Evolutionary conservation across 345 rosid species (phyloP).

Genomic region (Kandelia obovata): DNA sequence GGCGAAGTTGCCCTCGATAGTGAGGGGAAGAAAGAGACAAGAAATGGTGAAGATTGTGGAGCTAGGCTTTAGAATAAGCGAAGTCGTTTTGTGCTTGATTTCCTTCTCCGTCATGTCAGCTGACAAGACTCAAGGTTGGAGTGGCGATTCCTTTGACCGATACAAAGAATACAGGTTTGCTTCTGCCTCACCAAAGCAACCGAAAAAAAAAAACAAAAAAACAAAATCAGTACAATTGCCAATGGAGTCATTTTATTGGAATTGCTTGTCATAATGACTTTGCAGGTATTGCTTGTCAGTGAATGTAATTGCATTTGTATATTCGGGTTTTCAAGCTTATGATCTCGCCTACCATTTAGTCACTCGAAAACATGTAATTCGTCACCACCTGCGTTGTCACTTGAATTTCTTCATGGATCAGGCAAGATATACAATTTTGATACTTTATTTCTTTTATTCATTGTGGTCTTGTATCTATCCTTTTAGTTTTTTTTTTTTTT

Average conservation of each 20-base stretch:
- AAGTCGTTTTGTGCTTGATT: slow-evolving; percentile 67
- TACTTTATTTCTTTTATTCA: neutral
- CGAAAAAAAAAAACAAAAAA: no score
- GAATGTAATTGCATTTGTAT: slow-evolving; percentile 69
- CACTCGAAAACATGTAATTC: slow-evolving; percentile 47
- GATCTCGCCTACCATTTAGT: slow-evolving; percentile 53
- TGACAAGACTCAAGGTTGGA: slow-evolving; percentile 94
- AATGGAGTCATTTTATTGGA: no score
- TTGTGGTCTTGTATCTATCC: neutral
- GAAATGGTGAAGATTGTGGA: slow-evolving; percentile 40
- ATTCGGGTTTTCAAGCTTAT: slow-evolving; percentile 70
- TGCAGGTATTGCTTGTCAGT: slow-evolving; percentile 82
- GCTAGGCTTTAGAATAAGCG: slow-evolving; percentile 62
- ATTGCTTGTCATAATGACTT: neutral
- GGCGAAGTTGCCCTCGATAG: slow-evolving; percentile 17
- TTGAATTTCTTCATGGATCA: slow-evolving; percentile 88
- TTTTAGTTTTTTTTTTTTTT: no score
- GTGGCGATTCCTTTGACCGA: slow-evolving; percentile 94
- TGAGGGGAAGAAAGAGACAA: slow-evolving; percentile 39
- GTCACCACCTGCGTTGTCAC: slow-evolving; percentile 45
- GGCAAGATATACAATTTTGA: slow-evolving; percentile 34
- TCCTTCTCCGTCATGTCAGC: slow-evolving; percentile 97
- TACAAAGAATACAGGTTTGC: slow-evolving; percentile 80
- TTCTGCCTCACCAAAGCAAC: neutral
- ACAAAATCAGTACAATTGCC: no score